phyloP scores from a whole-genome alignment of 345 rosid species.

The Jatropha curcas region DNA sequence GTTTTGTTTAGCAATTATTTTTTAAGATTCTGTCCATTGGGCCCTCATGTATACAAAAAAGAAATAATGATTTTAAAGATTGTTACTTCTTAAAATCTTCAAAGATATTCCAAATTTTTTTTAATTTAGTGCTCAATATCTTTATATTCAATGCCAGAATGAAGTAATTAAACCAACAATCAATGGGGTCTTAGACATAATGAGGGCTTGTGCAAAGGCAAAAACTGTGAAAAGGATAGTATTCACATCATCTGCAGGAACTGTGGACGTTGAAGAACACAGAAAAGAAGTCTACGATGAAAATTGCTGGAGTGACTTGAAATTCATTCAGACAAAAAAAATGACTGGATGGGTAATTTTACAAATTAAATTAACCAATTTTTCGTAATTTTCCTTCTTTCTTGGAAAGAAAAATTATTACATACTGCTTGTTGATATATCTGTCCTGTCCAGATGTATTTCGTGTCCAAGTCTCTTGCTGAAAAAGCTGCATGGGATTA shows the following conservation, averaged over 20 bases:
- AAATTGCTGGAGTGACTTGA: slow-evolving; percentile 71
- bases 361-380: neutral
- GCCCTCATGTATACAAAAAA: no score
- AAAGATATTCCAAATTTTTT: no score
- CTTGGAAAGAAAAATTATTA: no score
- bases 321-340: slow-evolving; percentile 52
- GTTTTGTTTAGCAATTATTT: no score
- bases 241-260: slow-evolving; percentile 95
- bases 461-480: slow-evolving; percentile 75
- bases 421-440: no score
- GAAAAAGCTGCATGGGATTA: slow-evolving; percentile 90
- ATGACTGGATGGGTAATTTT: slow-evolving; percentile 98
- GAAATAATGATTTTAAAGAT: no score
- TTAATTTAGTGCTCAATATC: no score
- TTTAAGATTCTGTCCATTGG: no score
- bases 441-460: slow-evolving; percentile 96
- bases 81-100: no score
- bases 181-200: slow-evolving; percentile 65
- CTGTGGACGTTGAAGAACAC: slow-evolving; percentile 66
- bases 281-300: slow-evolving; percentile 59
- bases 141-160: no score
- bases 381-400: no score
- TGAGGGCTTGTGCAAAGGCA: slow-evolving; percentile 78
- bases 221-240: slow-evolving; percentile 60
- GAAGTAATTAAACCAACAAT: slow-evolving; percentile 90